Conservation (phyloP, 768 basidiomycete species). For the Ramaria rubella region DNA sequence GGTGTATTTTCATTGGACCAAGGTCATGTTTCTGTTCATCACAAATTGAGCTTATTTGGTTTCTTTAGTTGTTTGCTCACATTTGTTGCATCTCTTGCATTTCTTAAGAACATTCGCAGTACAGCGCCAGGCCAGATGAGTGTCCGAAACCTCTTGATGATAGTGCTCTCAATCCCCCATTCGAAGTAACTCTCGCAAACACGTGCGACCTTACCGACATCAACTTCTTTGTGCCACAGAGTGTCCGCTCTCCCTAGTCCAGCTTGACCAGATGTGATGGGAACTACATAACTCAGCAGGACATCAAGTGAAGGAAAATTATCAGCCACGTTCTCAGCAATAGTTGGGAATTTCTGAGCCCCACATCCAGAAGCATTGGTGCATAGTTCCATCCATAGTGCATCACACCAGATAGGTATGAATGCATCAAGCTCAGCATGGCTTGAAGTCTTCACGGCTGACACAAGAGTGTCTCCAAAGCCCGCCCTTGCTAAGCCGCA, state of each 20-base stretch:
- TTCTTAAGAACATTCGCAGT: slow-evolving; percentile 61
- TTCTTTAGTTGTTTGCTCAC: not conserved
- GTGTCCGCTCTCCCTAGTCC: too few relatives aligned
- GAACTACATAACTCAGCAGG: slow-evolving; percentile 75
- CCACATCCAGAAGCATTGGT: slow-evolving; percentile 62
- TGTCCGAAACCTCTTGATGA: slow-evolving; percentile 77
- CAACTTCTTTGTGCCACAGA: slow-evolving; percentile 55
- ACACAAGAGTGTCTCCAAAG: slow-evolving; percentile 61
- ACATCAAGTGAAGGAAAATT: slow-evolving; percentile 70
- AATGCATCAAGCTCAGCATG: slow-evolving; percentile 43
- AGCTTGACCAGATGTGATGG: too few relatives aligned
- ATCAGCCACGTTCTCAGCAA: slow-evolving; percentile 56
- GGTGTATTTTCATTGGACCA: not conserved
- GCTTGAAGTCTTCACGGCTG: slow-evolving; percentile 42
- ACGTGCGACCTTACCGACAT: slow-evolving; percentile 62
- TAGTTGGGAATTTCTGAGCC: slow-evolving; percentile 53
- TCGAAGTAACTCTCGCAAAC: slow-evolving; percentile 86
- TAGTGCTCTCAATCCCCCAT: slow-evolving; percentile 80
- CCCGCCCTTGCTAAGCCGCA: too few relatives aligned
- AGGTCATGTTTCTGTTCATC: not conserved
- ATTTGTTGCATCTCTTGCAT: not conserved
- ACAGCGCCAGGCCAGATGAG: slow-evolving; percentile 74
- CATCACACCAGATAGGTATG: slow-evolving; percentile 55
- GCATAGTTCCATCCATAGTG: slow-evolving; percentile 54
- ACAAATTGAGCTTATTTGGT: not conserved